These are phyloP conservation scores for Bothriochloa decipiens DNA, from an alignment of 176 grass and related monocot species.

Conservation along the genomic window DNA sequence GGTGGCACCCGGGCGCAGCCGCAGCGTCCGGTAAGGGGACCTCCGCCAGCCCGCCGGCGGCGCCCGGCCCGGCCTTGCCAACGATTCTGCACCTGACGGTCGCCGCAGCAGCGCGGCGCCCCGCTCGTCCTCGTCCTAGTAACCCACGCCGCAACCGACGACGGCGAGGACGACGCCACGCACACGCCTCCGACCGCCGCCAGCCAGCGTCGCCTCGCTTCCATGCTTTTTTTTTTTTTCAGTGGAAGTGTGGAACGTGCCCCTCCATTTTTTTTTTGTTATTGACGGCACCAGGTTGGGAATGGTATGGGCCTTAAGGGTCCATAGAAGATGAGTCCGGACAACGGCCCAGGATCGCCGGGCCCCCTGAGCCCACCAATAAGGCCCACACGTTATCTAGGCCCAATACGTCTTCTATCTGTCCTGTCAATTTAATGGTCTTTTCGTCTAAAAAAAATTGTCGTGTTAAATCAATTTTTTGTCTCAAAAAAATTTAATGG, in stretches of 20 bases:
- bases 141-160: conserved; percentile 33
- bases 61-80: neutral
- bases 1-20: conserved; percentile 48
- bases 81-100: conserved; percentile 18
- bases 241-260: too few relatives aligned
- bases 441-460: too few relatives aligned
- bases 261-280: too few relatives aligned
- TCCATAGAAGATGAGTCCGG: too few relatives aligned
- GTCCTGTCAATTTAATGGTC: too few relatives aligned
- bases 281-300: too few relatives aligned
- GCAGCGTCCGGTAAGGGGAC: conserved; percentile 52
- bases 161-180: neutral
- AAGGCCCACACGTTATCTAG: neutral
- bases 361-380: neutral
- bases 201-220: too few relatives aligned
- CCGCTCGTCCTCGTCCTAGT: neutral
- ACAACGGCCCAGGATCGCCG: too few relatives aligned
- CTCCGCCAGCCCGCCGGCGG: neutral
- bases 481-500: too few relatives aligned
- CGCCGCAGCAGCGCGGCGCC: neutral
- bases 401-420: neutral
- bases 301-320: too few relatives aligned
- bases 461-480: too few relatives aligned
- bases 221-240: too few relatives aligned
- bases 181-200: neutral